Percentiles rank a stretch among this genome's conserved stretches.
These are phyloP conservation scores for Lolium perenne DNA, from an alignment of 176 grass and related monocot species.

Conservation along the genomic window DNA sequence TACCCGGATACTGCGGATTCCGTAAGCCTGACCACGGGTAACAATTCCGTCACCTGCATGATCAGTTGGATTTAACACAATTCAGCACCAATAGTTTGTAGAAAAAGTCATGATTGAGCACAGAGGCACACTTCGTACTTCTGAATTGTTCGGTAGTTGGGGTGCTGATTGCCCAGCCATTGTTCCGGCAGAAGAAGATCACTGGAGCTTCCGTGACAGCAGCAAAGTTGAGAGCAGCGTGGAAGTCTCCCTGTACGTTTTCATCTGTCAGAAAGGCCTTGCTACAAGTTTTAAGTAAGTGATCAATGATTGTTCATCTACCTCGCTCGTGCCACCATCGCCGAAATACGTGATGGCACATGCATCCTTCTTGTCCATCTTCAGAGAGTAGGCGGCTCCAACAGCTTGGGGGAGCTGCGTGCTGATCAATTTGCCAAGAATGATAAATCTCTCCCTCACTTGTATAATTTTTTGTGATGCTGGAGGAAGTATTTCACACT, in stretches of 20 bases:
- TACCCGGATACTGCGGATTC: slow-evolving; percentile 82
- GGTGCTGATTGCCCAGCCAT: slow-evolving; percentile 99
- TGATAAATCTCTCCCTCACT: slow-evolving; percentile 25
- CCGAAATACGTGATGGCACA: slow-evolving; percentile 88
- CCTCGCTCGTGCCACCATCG: slow-evolving; percentile 93
- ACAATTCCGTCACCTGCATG: slow-evolving; percentile 84
- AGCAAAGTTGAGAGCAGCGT: slow-evolving; percentile 90
- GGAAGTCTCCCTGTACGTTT: slow-evolving; percentile 83
- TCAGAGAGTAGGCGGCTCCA: slow-evolving; percentile 95
- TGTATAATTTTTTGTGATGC: not conserved
- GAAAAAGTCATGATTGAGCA: not conserved
- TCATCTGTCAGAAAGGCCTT: slow-evolving; percentile 38
- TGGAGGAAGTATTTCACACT: slow-evolving; percentile 38
- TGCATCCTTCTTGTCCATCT: slow-evolving; percentile 90
- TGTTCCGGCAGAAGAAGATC: slow-evolving; percentile 98
- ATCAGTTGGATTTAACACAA: slow-evolving; percentile 37
- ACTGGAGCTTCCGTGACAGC: slow-evolving; percentile 85
- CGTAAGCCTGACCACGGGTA: slow-evolving; percentile 88
- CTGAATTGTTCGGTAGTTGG: slow-evolving; percentile 89
- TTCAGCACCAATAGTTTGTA: not conserved
- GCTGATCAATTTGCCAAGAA: slow-evolving; percentile 49
- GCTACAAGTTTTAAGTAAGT: slow-evolving; percentile 3
- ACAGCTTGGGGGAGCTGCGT: slow-evolving; percentile 95
- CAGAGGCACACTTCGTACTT: slow-evolving; percentile 53
- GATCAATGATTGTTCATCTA: slow-evolving; percentile 34